Base-by-base conservation (phyloP, 2,329 filamentous ascomycete genomes). In the Calonectria pteridis region DNA sequence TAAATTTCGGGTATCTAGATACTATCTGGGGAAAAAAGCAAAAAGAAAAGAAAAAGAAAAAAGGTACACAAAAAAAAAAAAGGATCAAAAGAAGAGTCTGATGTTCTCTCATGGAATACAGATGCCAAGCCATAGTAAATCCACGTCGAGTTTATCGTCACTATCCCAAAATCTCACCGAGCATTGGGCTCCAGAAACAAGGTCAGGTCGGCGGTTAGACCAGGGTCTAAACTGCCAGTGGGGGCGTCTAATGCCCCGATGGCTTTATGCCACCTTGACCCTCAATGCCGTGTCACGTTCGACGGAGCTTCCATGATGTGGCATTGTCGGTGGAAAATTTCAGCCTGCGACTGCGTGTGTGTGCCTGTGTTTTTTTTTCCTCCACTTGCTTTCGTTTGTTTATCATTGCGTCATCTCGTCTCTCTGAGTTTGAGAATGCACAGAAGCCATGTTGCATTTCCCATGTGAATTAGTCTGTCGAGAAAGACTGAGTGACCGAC, bases 251-350 rank as follows among this genome's bases (percentile, higher is more conserved):
- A 37, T 29, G 63, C 51, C 63, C 29, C 26, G 37, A 26, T 63
- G 35, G 51, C 46, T 62, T 79, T 77, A 59, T 79, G 77, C 67
- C 77, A 80, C 65, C 72, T 67, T 67, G 23, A 63, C 62, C 64
- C 35, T 51, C 63, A 37, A 78, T 79, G 76, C 72, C 77, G 76
- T 50, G 23, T 40, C 49, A 13, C 58, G 50, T 63, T 53, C 5
- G 33, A 51, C 46, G 46, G 20, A 43, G 31, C 14, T 14, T 26
- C 31, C 20, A 43, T 69, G 67, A 62, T 46, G 67, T 43, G 43
- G 43, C 35, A 18, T 40, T 28, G 35, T 37, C 50, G 33, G 26
- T n/a, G 13, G 37, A 29, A 26, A 31, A 33, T 43, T 28, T 7
- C 64, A 18, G 50, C 26, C 29, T 28, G 26, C n/a, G 29, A 7